Conservation (phyloP, 768 basidiomycete genomes). For the Lyophyllum semitale region DNA sequence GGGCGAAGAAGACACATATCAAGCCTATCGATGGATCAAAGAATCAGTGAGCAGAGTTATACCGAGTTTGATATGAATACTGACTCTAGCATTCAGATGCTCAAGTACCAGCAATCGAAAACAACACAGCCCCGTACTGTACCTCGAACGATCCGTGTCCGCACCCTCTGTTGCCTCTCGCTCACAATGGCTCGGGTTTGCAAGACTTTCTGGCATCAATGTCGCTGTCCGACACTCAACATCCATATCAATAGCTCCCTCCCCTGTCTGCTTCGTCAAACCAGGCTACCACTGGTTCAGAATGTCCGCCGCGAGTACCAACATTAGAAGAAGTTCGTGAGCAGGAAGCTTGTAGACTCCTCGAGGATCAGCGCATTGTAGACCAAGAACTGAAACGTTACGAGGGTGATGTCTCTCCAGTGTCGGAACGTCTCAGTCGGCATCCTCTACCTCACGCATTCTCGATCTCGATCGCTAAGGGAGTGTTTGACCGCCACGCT, state of each 20-base stretch:
- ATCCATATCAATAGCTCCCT: background rate
- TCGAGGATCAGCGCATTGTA: background rate
- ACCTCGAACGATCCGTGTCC: background rate
- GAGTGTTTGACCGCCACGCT: too few species aligned
- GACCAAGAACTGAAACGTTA: slow-evolving; percentile 8
- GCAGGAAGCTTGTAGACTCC: background rate
- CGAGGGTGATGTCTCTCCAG: background rate
- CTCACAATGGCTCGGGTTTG: background rate
- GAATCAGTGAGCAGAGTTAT: slow-evolving; percentile 15
- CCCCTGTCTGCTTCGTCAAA: background rate
- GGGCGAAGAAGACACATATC: slow-evolving; percentile 4
- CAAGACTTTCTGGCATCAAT: slow-evolving; percentile 3
- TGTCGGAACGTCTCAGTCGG: background rate
- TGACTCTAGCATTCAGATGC: background rate
- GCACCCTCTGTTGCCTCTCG: background rate
- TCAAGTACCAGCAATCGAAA: slow-evolving; percentile 7
- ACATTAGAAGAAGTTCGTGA: background rate
- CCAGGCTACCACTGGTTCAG: background rate
- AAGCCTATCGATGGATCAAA: slow-evolving; percentile 17
- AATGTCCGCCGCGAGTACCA: background rate
- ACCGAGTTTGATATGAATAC: background rate
- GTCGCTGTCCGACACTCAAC: slow-evolving; percentile 1
- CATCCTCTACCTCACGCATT: too few species aligned
- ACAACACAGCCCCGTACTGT: background rate
- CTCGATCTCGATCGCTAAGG: slow-evolving; percentile 8